A percentile compares a stretch with the other conserved stretches of the same genome.
These are phyloP conservation scores for Plantago elongata DNA, from an alignment of 257 asterid species.

Conservation along the genomic window DNA sequence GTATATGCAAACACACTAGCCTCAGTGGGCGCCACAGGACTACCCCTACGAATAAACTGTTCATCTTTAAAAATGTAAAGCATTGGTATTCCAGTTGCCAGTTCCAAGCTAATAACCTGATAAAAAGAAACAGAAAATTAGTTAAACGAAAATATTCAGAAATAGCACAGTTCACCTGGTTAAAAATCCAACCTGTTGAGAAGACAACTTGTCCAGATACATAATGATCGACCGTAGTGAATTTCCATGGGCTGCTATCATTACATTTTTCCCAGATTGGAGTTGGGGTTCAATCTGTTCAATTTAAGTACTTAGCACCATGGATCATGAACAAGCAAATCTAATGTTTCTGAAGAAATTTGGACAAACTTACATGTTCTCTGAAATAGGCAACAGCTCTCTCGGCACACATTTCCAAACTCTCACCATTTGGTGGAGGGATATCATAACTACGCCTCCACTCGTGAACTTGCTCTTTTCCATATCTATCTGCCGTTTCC, in stretches of 20 bases:
- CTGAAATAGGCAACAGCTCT: constrained; percentile 96
- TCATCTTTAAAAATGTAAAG: constrained; percentile 93
- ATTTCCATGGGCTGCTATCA: constrained; percentile 98
- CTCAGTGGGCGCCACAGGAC: constrained; percentile 86
- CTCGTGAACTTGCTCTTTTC: constrained; percentile 83
- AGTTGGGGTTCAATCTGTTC: constrained; percentile 88
- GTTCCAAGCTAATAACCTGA: constrained; percentile 95
- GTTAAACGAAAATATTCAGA: not conserved
- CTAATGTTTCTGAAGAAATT: not conserved
- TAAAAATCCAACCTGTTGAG: constrained; percentile 70
- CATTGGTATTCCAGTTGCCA: constrained; percentile 96
- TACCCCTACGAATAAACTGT: constrained; percentile 81
- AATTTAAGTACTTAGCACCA: constrained; percentile 20
- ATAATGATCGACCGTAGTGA: constrained; percentile 94
- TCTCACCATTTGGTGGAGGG: constrained; percentile 98
- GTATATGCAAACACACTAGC: constrained; percentile 95
- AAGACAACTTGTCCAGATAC: constrained; percentile 93
- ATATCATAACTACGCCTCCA: constrained; percentile 96
- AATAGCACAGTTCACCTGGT: not conserved
- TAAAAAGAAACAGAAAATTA: constrained; percentile 8
- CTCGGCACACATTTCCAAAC: constrained; percentile 98
- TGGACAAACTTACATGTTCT: constrained; percentile 45
- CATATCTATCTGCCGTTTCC: constrained; percentile 95
- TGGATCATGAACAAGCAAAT: constrained; percentile 2
- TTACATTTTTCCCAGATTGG: constrained; percentile 64